phyloP scores from a whole-genome alignment of 768 basidiomycete genomes.

The Vararia minispora region DNA sequence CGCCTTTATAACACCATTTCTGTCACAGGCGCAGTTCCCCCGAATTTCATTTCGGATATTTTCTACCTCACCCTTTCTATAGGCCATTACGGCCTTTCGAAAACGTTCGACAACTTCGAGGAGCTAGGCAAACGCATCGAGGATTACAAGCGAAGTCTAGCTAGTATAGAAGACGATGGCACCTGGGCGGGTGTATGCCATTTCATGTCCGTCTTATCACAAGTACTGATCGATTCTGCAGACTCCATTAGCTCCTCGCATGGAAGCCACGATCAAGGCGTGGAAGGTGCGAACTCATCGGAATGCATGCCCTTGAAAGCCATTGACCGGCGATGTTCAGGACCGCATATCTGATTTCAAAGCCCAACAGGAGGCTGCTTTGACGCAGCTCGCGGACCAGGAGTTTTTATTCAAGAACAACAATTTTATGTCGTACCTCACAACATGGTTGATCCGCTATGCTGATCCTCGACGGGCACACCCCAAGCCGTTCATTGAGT shows the following conservation, averaged over 20 bases:
- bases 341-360: conserved; percentile 58
- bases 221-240: conserved; percentile 24
- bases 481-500: conserved; percentile 62
- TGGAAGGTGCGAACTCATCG: conserved; percentile 50
- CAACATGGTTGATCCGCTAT: conserved; percentile 87
- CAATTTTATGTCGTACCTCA: conserved; percentile 80
- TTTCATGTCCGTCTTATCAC: conserved; percentile 1
- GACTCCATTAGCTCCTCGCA: conserved; percentile 66
- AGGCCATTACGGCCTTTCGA: conserved; percentile 82
- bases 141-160: conserved; percentile 67
- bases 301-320: not conserved
- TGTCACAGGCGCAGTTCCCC: conserved; percentile 34
- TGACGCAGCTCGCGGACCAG: conserved; percentile 80
- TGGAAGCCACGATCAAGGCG: conserved; percentile 65
- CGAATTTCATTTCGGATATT: conserved; percentile 92
- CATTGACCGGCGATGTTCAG: conserved; percentile 23
- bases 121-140: conserved; percentile 66
- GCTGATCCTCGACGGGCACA: conserved; percentile 75
- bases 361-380: conserved; percentile 67
- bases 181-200: conserved; percentile 73
- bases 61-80: conserved; percentile 84
- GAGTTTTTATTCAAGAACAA: conserved; percentile 71
- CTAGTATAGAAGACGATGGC: conserved; percentile 61
- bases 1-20: conserved; percentile 15
- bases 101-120: conserved; percentile 66